Percentiles rank a stretch among this genome's conserved stretches.
Conservation (phyloP, 192 early-diverging fungal species). For the Paraglomus occultum region DNA sequence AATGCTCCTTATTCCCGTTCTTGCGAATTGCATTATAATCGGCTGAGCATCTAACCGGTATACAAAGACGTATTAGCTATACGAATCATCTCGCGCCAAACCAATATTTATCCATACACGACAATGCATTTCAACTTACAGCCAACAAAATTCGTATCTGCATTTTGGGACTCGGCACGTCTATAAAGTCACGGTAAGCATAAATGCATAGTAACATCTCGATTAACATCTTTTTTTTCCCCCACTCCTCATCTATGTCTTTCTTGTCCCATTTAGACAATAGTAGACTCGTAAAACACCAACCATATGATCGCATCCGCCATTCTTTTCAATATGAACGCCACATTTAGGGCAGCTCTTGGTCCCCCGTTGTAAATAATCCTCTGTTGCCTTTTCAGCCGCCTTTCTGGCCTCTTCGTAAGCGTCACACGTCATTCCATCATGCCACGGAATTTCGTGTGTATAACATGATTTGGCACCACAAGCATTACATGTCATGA, state of each 20-base stretch:
- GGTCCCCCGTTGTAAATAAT: neutral
- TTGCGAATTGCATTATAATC: constrained; percentile 13
- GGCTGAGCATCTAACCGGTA: neutral
- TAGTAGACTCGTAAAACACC: too few relatives aligned
- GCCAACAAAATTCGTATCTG: constrained; percentile 29
- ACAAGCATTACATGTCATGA: constrained; percentile 21
- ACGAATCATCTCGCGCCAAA: neutral
- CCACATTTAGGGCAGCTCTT: constrained; percentile 14
- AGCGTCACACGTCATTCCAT: neutral
- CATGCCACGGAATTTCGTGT: constrained; percentile 21
- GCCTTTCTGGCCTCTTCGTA: constrained; percentile 5
- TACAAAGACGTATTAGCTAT: neutral
- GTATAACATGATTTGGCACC: constrained; percentile 9
- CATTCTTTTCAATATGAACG: constrained; percentile 17
- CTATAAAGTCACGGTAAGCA: too few relatives aligned
- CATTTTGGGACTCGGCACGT: constrained; percentile 1
- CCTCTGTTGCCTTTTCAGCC: neutral
- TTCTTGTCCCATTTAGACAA: too few relatives aligned
- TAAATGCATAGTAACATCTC: too few relatives aligned
- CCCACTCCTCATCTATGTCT: too few relatives aligned
- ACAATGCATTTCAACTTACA: constrained; percentile 5
- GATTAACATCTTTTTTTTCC: too few relatives aligned
- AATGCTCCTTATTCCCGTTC: neutral
- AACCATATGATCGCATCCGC: constrained; percentile 29
- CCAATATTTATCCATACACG: neutral